Evolutionary conservation across 2,329 filamentous ascomycete species (phyloP).

Genomic region (Neonectria hederae): DNA sequence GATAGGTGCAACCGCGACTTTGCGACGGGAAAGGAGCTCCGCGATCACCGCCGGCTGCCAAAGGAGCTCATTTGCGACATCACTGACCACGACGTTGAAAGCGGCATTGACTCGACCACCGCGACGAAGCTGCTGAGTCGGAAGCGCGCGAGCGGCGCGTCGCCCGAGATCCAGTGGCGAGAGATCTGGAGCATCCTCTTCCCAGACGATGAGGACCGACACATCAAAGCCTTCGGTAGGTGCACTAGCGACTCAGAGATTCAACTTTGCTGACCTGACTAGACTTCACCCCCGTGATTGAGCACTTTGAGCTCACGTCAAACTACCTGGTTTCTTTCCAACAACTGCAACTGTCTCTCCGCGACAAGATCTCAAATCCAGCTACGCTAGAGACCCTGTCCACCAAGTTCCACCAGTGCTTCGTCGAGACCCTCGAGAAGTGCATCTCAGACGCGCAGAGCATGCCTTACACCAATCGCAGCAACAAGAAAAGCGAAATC

Average conservation of each 20-base stretch:
- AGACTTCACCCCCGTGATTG: constrained; percentile 54
- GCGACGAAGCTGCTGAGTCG: constrained; percentile 52
- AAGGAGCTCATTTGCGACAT: constrained; percentile 55
- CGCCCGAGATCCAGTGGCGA: constrained; percentile 51
- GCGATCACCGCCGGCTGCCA: constrained; percentile 52
- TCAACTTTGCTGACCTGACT: constrained; percentile 1
- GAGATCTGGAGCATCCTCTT: constrained; percentile 56
- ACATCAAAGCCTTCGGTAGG: constrained; percentile 46
- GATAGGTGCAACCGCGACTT: constrained; percentile 54
- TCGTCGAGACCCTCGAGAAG: constrained; percentile 51
- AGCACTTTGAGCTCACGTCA: constrained; percentile 52
- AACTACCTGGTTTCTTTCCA: constrained; percentile 49
- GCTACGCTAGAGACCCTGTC: constrained; percentile 51
- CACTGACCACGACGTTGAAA: constrained; percentile 51
- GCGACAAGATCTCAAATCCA: constrained; percentile 51
- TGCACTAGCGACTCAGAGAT: accelerated
- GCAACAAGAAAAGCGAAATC: constrained; percentile 52
- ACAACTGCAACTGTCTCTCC: constrained; percentile 45
- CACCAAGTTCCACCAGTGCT: constrained; percentile 53
- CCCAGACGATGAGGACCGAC: constrained; percentile 50
- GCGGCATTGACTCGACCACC: constrained; percentile 52
- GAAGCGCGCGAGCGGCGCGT: constrained; percentile 51
- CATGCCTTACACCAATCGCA: constrained; percentile 53
- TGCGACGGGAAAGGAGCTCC: constrained; percentile 49
- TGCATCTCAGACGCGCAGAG: constrained; percentile 48